Evolutionary conservation across 1,284 basidiomycete species (phyloP), one percentile per base, ranked within the genome.

Genomic region (Pseudozyma sp.): DNA sequence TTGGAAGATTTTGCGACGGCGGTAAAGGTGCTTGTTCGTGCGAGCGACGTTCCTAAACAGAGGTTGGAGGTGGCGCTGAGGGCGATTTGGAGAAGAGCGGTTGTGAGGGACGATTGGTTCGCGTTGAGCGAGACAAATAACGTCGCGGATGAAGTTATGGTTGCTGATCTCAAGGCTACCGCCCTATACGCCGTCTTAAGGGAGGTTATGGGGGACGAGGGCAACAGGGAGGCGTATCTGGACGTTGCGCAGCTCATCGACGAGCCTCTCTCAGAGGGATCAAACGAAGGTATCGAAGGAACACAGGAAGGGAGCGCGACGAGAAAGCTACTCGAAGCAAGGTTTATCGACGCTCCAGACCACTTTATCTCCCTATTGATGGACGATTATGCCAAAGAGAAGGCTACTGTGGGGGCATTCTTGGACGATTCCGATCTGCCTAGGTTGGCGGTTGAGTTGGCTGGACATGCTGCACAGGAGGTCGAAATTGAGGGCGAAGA

Each of bases 1-100:
- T 62, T 81, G 2, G 77, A 78, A 16, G 87, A 88, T 76, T 86
- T 85, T 25, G 86, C 85, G 0, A 79, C 85, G 1, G 88, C 88
- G 2, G 78, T 89, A 43, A 86, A 88, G 61, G 80, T 87, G 5
- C 80, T 87, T 10, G 77, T 86, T 0, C 78, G 85, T n/a, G 86
- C 86, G 14, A 80, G 78, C 47, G 86, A 87, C 35, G 64, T 85
- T 62, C 45, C 60, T 0, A 44, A 44, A 5, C 40, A 56, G n/a
- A 31, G 95, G 53, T 35, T 60, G 10, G 35, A 51, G 2, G 57
- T 55, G 0, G 18, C 53, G 2, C 88, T 93, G 79, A 87, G 90
- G 45, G 89, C 89, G 36, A 88, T 93, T 18, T 97, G 95, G 95
- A 88, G 94, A 42, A 88, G 95, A 35, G 89, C 95, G 50, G 95